A percentile compares a stretch with the other conserved stretches of the same genome.
phyloP scores from a whole-genome alignment of 2,329 filamentous ascomycete species.

The Sporothrix brunneoviolacea region DNA sequence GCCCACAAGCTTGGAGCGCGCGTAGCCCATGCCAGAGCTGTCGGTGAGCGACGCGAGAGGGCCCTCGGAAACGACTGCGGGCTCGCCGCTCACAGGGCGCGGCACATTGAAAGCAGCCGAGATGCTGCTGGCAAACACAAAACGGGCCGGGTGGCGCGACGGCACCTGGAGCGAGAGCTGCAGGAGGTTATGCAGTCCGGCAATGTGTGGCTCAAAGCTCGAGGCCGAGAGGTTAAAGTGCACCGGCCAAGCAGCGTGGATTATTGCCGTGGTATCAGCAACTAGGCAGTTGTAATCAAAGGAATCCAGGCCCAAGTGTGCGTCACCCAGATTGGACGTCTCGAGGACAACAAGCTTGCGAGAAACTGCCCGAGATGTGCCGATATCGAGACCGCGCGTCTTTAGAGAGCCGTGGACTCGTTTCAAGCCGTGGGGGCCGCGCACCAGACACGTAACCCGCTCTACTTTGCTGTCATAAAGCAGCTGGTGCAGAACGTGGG shows the following conservation, averaged over 20 bases:
- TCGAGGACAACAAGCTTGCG: constrained; percentile 13
- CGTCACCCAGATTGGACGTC: constrained; percentile 11
- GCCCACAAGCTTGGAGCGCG: constrained; percentile 14
- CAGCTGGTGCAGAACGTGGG: constrained; percentile 32
- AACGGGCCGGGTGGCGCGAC: constrained; percentile 4
- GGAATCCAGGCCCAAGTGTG: constrained; percentile 29
- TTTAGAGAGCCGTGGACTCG: constrained; percentile 15
- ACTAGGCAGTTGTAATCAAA: constrained; percentile 24
- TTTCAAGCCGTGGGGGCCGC: constrained; percentile 10
- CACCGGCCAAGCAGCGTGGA: constrained; percentile 44
- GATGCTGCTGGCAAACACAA: constrained; percentile 18
- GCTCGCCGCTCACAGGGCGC: not conserved
- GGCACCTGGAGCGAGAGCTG: constrained; percentile 24
- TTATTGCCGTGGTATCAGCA: constrained; percentile 31
- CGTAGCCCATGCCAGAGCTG: constrained; percentile 11
- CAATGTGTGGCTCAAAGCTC: constrained; percentile 40
- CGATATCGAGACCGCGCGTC: constrained; percentile 9
- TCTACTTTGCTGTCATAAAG: constrained; percentile 29
- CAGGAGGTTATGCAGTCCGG: constrained; percentile 35
- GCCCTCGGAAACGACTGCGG: constrained; percentile 5
- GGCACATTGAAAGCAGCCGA: constrained; percentile 14
- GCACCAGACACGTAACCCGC: constrained; percentile 27
- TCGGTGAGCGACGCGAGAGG: constrained; percentile 2
- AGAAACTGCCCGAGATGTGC: not conserved
- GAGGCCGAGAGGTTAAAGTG: constrained; percentile 43